phyloP scores from a whole-genome alignment of 2,329 filamentous ascomycete genomes.

The Ophiocordyceps camponoti-saundersi region DNA sequence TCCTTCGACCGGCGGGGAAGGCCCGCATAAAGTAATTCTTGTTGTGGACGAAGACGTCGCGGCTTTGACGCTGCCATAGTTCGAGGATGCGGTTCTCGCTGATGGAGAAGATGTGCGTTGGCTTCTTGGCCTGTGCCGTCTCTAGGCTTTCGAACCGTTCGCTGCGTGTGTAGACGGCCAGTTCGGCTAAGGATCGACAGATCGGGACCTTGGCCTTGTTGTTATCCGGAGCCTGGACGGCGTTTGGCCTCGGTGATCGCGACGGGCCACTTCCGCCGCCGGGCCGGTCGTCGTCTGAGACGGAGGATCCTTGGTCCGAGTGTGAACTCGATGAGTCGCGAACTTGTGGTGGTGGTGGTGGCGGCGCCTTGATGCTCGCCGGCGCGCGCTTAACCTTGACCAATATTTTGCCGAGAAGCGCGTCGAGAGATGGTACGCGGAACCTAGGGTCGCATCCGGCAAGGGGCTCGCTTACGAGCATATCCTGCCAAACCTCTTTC shows the following conservation, averaged over 20 bases:
- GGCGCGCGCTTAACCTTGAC: slow-evolving; percentile 58
- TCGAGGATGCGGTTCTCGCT: slow-evolving; percentile 59
- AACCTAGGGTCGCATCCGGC: slow-evolving; percentile 33
- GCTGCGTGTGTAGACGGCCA: slow-evolving; percentile 77
- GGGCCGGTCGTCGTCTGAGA: slow-evolving; percentile 25
- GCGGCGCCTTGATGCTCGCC: slow-evolving; percentile 12
- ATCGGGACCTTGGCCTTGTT: slow-evolving; percentile 38
- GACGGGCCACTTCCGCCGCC: slow-evolving; percentile 2
- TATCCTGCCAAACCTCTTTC: slow-evolving; percentile 66
- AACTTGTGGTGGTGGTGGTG: too few relatives aligned
- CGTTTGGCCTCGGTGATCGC: background rate
- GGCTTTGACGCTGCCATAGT: slow-evolving; percentile 42
- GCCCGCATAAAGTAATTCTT: slow-evolving; percentile 76
- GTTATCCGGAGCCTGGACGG: slow-evolving; percentile 6
- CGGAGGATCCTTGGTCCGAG: slow-evolving; percentile 22
- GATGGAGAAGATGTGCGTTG: slow-evolving; percentile 70
- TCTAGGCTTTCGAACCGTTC: slow-evolving; percentile 63
- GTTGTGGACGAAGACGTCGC: slow-evolving; percentile 75
- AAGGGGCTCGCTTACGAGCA: slow-evolving; percentile 46
- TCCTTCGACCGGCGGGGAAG: slow-evolving; percentile 63
- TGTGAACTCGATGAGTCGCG: slow-evolving; percentile 10
- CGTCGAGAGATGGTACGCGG: slow-evolving; percentile 50
- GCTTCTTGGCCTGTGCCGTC: slow-evolving; percentile 41
- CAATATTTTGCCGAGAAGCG: slow-evolving; percentile 64
- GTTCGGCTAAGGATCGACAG: slow-evolving; percentile 49